These are phyloP conservation scores for Osmanthus fragrans DNA, from an alignment of 257 asterid species.

Conservation along the genomic window DNA sequence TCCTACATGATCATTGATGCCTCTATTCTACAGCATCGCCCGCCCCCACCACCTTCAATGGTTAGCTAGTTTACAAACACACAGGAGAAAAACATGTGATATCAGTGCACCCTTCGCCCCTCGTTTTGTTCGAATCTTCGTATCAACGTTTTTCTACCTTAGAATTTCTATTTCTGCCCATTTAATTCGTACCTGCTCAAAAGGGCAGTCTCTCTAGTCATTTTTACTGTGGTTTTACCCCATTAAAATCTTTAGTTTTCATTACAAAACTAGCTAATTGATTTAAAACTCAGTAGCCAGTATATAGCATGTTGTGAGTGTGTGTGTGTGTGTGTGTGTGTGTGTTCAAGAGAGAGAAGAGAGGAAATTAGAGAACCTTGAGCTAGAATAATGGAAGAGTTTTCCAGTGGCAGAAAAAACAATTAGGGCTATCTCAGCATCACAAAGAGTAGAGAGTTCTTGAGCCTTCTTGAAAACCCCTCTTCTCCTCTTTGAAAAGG, in stretches of 20 bases:
- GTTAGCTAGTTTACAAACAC: not conserved
- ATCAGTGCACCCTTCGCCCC: not conserved
- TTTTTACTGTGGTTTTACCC: not conserved
- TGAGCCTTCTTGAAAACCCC: slow-evolving; percentile 56
- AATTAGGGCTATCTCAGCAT: slow-evolving; percentile 33
- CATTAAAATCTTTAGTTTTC: not conserved
- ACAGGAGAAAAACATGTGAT: not conserved
- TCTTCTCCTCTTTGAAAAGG: slow-evolving; percentile 49
- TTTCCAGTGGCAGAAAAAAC: slow-evolving; percentile 53
- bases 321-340: not conserved
- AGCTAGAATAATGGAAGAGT: slow-evolving; percentile 41
- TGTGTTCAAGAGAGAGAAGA: not conserved
- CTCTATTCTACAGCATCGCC: not conserved
- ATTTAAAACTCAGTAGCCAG: not conserved
- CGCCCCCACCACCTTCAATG: not conserved
- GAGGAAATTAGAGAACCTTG: slow-evolving; percentile 32
- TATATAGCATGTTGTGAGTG: not conserved
- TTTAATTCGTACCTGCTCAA: not conserved
- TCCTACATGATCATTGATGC: not conserved
- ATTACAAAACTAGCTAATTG: not conserved
- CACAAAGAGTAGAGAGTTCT: slow-evolving; percentile 38
- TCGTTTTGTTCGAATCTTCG: not conserved
- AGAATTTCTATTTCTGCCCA: not conserved
- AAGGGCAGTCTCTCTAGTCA: not conserved
- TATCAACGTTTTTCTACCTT: not conserved